Evolutionary conservation across 768 basidiomycete genomes (phyloP), one percentile per base, ranked within the genome.

Genomic region (Amanita rubescens): DNA sequence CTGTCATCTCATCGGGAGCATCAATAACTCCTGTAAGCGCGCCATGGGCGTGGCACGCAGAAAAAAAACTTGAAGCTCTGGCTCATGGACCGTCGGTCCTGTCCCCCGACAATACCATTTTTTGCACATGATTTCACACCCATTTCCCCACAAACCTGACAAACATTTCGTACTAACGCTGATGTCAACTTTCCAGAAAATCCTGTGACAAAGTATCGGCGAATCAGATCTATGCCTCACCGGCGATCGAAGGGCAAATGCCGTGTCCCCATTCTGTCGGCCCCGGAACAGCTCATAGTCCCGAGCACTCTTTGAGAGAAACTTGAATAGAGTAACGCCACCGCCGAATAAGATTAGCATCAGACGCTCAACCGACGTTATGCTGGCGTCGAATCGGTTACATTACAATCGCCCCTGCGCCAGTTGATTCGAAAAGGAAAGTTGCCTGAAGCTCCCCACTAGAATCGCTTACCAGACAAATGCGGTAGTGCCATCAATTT

Each of bases 401-500:
- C 42, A 43, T 43, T 43, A 5, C 42, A 12, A 24, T 43, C 22
- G 10, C 20, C 9, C 42, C 17, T 20, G 1, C 41, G 5, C 42
- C 11, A 20, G 25, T 30, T 33, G 44, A 46, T n/a, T 46, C 25
- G 24, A 46, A 30, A 46, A 46, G 27, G 17, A 15, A n/a, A 46
- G 30, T 3, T n/a, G 24, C 43, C 3, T 30, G 12, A 25, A 8
- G 11, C 46, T 20, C 37, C 30, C 37, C 35, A n/a, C 15, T 27
- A 41, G 49, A 39, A 11, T 25, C 27, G 15, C 34, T 20, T n/a
- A 5, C 15, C 12, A 42, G 35, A 51, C 9, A 37, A 38, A 37
- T 51, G 3, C n/a, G n/a, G 25, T 14, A 53, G 46, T 35, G 22
- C 25, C 52, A 53, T 53, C 43, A 53, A 46, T 45, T 33, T 45